Conservation (phyloP, 2,329 filamentous ascomycete species). For the Ceratocystis lukuohia region DNA sequence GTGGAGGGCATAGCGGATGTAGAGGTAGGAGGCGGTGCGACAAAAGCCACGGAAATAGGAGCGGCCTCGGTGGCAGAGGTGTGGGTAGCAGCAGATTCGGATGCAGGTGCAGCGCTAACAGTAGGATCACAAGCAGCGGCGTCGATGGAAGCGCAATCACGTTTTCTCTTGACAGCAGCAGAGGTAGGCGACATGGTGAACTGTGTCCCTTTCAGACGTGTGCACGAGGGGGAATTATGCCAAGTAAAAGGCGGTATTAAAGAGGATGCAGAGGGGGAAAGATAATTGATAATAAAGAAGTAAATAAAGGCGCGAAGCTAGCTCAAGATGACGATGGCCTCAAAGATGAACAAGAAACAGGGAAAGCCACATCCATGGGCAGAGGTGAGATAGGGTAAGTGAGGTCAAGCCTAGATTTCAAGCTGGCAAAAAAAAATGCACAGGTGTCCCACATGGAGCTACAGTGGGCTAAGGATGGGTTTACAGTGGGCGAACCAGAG, state of each 20-base stretch:
- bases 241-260: background rate
- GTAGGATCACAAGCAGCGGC: slow-evolving; percentile 1
- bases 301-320: background rate
- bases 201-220: background rate
- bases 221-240: background rate
- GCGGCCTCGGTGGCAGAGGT: slow-evolving; percentile 27
- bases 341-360: too few relatives aligned
- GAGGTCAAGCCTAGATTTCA: too few relatives aligned
- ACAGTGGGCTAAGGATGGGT: too few relatives aligned
- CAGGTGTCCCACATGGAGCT: too few relatives aligned
- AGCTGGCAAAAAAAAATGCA: too few relatives aligned
- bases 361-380: too few relatives aligned
- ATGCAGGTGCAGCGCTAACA: slow-evolving; percentile 5
- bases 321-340: background rate
- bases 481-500: too few relatives aligned
- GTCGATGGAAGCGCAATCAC: slow-evolving; percentile 27
- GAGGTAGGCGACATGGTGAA: slow-evolving; percentile 43
- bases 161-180: slow-evolving; percentile 62
- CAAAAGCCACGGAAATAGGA: slow-evolving; percentile 22
- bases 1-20: background rate
- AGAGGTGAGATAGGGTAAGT: too few relatives aligned
- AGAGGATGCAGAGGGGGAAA: background rate
- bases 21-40: slow-evolving; percentile 29
- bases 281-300: background rate
- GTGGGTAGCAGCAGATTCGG: slow-evolving; percentile 33